Evolutionary conservation across 768 basidiomycete species (phyloP).

Genomic region (Auricularia cornea): DNA sequence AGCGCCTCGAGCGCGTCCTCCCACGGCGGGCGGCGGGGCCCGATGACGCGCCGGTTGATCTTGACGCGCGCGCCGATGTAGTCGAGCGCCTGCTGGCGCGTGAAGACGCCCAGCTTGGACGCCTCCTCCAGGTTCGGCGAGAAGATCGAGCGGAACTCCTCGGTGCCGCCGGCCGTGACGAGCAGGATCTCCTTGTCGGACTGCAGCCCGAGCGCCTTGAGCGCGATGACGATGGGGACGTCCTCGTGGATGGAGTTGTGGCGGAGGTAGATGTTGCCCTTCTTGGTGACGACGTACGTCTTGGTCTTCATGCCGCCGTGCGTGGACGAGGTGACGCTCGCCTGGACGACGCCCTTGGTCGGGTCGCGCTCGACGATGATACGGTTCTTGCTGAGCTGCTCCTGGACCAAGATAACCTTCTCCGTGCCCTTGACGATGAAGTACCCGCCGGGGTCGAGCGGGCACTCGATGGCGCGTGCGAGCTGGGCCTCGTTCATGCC

Average conservation of each 20-base stretch:
- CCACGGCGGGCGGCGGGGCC: slow-evolving; percentile 78
- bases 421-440: slow-evolving; percentile 99
- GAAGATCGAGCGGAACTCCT: slow-evolving; percentile 79
- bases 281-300: slow-evolving; percentile 94
- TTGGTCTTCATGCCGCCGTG: slow-evolving; percentile 89
- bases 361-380: slow-evolving; percentile 96
- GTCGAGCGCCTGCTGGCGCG: slow-evolving; percentile 87
- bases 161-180: slow-evolving; percentile 85
- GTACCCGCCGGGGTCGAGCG: slow-evolving; percentile 97
- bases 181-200: slow-evolving; percentile 97
- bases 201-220: slow-evolving; percentile 93
- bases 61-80: slow-evolving; percentile 93
- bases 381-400: slow-evolving; percentile 96
- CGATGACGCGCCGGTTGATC: slow-evolving; percentile 68
- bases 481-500: slow-evolving; percentile 69
- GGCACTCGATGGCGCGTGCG: slow-evolving; percentile 95
- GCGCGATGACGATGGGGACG: slow-evolving; percentile 89
- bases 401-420: slow-evolving; percentile 98
- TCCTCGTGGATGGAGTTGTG: slow-evolving; percentile 98
- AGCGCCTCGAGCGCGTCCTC: slow-evolving; percentile 95
- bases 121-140: slow-evolving; percentile 91
- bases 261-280: slow-evolving; percentile 88
- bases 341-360: slow-evolving; percentile 84
- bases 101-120: slow-evolving; percentile 83
- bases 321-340: slow-evolving; percentile 92